Conservation (phyloP, 73 alveolate species). For the Durusdinium trenchii region DNA sequence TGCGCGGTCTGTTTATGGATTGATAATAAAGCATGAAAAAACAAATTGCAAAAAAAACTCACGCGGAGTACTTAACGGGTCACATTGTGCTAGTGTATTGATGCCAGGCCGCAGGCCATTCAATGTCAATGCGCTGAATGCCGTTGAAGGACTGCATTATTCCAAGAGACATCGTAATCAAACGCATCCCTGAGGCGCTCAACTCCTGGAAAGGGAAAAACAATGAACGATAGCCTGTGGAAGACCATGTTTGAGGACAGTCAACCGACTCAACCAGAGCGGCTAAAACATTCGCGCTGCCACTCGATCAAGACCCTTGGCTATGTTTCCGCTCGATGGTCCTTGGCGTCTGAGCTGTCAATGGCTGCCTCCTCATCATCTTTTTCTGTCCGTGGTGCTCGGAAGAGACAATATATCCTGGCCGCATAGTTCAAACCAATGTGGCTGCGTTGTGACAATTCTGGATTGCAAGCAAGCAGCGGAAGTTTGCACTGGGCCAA, state of each 20-base stretch:
- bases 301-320: neutral
- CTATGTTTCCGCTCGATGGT: neutral
- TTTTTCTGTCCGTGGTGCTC: slow-evolving; percentile 79
- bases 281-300: neutral
- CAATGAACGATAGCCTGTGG: neutral
- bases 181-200: slow-evolving; percentile 89
- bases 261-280: neutral
- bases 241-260: neutral
- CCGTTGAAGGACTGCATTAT: slow-evolving; percentile 95
- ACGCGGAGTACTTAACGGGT: neutral
- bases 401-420: slow-evolving; percentile 76
- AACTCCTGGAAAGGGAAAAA: slow-evolving; percentile 33
- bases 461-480: neutral
- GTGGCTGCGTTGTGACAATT: neutral
- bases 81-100: neutral
- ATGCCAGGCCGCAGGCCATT: slow-evolving; percentile 65
- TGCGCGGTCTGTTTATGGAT: neutral
- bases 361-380: slow-evolving; percentile 73
- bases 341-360: slow-evolving; percentile 83
- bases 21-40: neutral
- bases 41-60: neutral
- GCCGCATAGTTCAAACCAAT: neutral
- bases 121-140: slow-evolving; percentile 51
- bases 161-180: slow-evolving; percentile 80
- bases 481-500: slow-evolving; percentile 55